Evolutionary conservation across 139 green algal species (phyloP).

Genomic region (Pseudopediastrum boryanum): DNA sequence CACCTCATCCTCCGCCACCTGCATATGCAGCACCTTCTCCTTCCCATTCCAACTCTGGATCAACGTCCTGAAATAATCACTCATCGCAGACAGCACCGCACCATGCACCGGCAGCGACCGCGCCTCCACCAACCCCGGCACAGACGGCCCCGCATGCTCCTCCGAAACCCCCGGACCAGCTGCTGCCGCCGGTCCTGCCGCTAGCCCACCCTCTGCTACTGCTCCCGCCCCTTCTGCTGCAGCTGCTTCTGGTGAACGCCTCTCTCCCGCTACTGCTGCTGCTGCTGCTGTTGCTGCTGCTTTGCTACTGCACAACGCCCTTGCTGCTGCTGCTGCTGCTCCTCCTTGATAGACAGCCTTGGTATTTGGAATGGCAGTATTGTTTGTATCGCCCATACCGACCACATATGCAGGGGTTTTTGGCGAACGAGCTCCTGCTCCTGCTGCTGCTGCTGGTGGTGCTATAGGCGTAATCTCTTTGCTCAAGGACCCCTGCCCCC

Average conservation of each 20-base stretch:
- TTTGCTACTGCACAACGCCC: background rate
- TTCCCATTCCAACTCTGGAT: constrained; percentile 18
- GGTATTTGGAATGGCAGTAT: too few species aligned
- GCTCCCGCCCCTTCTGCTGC: background rate
- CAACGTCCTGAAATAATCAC: constrained; percentile 32
- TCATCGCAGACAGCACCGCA: constrained; percentile 29
- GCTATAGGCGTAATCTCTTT: too few species aligned
- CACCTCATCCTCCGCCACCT: constrained; percentile 12
- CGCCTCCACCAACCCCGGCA: background rate
- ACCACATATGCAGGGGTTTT: background rate
- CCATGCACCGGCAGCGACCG: constrained; percentile 12
- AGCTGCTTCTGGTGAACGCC: constrained; percentile 2
- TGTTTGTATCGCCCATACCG: too few species aligned
- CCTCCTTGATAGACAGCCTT: too few species aligned
- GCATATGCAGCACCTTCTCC: constrained; percentile 23
- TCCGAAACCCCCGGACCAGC: background rate
- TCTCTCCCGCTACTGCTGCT: background rate
- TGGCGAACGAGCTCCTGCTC: background rate
- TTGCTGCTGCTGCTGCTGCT: background rate
- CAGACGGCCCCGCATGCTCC: background rate
- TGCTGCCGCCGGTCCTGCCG: background rate
- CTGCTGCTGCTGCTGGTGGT: background rate
- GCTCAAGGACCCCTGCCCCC: too few species aligned
- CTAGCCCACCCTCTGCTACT: too few species aligned
- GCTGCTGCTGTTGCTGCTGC: background rate